These are phyloP conservation scores for Trichophyton mentagrophytes DNA, from an alignment of 2,329 filamentous ascomycete genomes.

Conservation along the genomic window DNA sequence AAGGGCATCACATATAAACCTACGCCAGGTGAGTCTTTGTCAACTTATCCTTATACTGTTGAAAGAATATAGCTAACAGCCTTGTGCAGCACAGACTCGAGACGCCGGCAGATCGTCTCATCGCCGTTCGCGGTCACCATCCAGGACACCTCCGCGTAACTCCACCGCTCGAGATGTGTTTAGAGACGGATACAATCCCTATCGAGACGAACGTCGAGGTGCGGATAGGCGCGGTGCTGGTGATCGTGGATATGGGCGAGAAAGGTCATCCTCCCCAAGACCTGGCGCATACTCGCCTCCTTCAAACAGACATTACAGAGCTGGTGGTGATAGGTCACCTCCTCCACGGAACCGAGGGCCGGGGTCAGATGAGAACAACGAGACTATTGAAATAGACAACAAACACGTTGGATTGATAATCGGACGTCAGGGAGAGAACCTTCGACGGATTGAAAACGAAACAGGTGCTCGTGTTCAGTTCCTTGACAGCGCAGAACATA, in stretches of 20 bases:
- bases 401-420: constrained; percentile 83
- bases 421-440: constrained; percentile 76
- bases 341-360: constrained; percentile 30
- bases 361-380: constrained; percentile 54
- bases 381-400: constrained; percentile 77
- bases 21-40: constrained; percentile 17
- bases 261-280: constrained; percentile 57
- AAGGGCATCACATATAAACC: constrained; percentile 51
- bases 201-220: constrained; percentile 70
- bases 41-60: neutral
- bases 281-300: constrained; percentile 51
- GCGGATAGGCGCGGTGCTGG: constrained; percentile 43
- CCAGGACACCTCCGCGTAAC: constrained; percentile 54
- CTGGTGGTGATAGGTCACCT: constrained; percentile 46
- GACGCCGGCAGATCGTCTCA: constrained; percentile 41
- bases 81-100: neutral
- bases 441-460: constrained; percentile 71
- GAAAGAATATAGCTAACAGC: neutral
- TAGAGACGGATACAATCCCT: constrained; percentile 67
- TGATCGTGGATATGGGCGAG: constrained; percentile 48
- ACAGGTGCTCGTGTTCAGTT: constrained; percentile 80
- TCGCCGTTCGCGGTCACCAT: constrained; percentile 40
- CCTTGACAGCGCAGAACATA: constrained; percentile 58
- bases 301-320: constrained; percentile 37
- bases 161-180: constrained; percentile 46